Percentiles rank a stretch among this genome's conserved stretches.
Conservation (phyloP, 1,139 yeast species). For the Diutina catenulata region DNA sequence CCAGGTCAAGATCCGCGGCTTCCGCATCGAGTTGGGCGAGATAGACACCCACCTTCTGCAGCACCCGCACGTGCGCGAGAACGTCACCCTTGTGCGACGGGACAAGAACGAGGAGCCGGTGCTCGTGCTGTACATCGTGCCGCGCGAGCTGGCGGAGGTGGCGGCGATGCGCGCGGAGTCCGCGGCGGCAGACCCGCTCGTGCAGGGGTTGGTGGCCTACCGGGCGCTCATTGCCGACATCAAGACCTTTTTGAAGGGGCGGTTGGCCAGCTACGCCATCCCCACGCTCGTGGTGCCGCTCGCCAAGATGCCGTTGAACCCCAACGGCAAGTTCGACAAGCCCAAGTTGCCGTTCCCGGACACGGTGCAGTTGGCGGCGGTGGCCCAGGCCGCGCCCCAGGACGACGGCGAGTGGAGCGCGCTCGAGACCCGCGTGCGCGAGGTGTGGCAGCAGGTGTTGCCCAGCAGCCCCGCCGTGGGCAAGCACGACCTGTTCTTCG, state of each 20-base stretch:
- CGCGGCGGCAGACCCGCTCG: conserved; percentile 49
- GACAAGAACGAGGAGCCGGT: conserved; percentile 91
- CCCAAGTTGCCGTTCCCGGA: conserved; percentile 96
- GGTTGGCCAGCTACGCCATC: conserved; percentile 87
- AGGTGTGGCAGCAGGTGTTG: conserved; percentile 75
- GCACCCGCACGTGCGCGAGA: conserved; percentile 84
- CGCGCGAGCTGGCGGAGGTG: conserved; percentile 53
- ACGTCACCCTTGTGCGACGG: conserved; percentile 83
- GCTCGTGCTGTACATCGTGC: conserved; percentile 83
- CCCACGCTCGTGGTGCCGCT: conserved; percentile 88
- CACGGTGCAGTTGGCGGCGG: conserved; percentile 68
- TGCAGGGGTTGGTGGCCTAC: conserved; percentile 67
- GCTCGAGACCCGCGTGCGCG: conserved; percentile 58
- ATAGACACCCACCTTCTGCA: conserved; percentile 95
- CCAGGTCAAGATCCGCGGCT: conserved; percentile 96
- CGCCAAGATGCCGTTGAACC: conserved; percentile 80
- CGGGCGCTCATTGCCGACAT: conserved; percentile 71
- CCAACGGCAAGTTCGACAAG: conserved; percentile 97
- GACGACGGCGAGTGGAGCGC: conserved; percentile 42
- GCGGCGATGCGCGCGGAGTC: conserved; percentile 33
- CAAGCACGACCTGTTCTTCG: conserved; percentile 85
- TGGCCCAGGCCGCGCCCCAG: conserved; percentile 26
- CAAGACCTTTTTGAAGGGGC: conserved; percentile 69
- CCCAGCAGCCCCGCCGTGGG: conserved; percentile 76
- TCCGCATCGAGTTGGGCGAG: conserved; percentile 96